These are phyloP conservation scores for Camellia granthamiana DNA, from an alignment of 148 eudicot genomes.

Conservation along the genomic window DNA sequence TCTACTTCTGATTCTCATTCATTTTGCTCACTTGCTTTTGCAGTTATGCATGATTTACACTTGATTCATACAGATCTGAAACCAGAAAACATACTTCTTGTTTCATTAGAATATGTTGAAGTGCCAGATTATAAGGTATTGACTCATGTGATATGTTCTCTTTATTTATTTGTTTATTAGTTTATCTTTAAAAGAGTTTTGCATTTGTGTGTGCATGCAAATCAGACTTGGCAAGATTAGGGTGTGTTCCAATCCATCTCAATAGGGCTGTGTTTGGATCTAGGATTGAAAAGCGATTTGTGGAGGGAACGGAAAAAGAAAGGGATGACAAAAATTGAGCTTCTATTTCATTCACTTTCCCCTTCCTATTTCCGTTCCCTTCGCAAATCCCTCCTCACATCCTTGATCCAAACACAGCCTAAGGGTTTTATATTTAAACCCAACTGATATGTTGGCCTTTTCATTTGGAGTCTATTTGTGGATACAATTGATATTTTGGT, in stretches of 20 bases:
- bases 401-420: too few relatives aligned
- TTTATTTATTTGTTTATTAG: neutral
- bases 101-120: constrained; percentile 49
- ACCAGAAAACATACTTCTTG: constrained; percentile 63
- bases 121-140: constrained; percentile 57
- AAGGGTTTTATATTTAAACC: neutral
- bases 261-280: too few relatives aligned
- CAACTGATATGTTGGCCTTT: neutral
- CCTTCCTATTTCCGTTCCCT: too few relatives aligned
- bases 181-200: neutral
- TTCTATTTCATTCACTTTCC: too few relatives aligned
- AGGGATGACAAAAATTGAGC: too few relatives aligned
- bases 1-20: constrained; percentile 14
- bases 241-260: neutral
- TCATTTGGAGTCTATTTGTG: neutral
- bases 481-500: neutral
- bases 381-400: too few relatives aligned
- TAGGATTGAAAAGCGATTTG: too few relatives aligned
- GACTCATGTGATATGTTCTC: constrained; percentile 4
- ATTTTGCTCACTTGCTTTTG: constrained; percentile 22
- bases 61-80: constrained; percentile 62
- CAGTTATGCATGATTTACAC: constrained; percentile 65
- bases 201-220: neutral
- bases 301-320: too few relatives aligned
- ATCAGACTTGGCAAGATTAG: neutral